These are phyloP conservation scores for Brassica rapa DNA, from an alignment of 345 rosid species.

Conservation along the genomic window DNA sequence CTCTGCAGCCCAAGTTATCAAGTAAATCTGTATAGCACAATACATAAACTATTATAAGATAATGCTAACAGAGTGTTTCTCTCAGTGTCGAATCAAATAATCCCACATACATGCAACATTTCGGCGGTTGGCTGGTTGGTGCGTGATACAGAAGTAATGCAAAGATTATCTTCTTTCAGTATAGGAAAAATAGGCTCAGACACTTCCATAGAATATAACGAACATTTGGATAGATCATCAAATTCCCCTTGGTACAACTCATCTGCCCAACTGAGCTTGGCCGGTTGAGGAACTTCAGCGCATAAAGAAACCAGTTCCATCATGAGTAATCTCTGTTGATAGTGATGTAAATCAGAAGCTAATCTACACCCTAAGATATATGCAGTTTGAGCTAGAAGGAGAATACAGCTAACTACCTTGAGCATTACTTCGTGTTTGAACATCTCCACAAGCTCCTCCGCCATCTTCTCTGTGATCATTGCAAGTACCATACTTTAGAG, in stretches of 20 bases:
- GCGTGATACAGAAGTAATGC: conserved; percentile 36
- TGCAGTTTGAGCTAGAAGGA: neutral
- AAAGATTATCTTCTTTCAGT: conserved; percentile 45
- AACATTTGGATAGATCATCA: conserved; percentile 54
- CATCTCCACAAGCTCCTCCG: conserved; percentile 79
- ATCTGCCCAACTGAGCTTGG: conserved; percentile 51
- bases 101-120: conserved; percentile 57
- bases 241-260: conserved; percentile 85
- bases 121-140: conserved; percentile 50
- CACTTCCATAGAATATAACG: conserved; percentile 51
- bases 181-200: conserved; percentile 51
- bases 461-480: conserved; percentile 61
- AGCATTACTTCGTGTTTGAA: conserved; percentile 64
- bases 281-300: conserved; percentile 48
- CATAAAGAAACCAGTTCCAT: conserved; percentile 53
- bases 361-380: neutral
- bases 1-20: conserved; percentile 87
- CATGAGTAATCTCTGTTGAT: conserved; percentile 59
- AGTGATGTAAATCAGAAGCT: conserved; percentile 7
- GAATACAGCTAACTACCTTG: conserved; percentile 63
- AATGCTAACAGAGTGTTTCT: neutral
- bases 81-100: neutral
- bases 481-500: conserved; percentile 51
- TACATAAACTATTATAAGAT: neutral
- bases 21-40: conserved; percentile 51